Conservation (phyloP, 1,284 basidiomycete species). For the Somion occarium region DNA sequence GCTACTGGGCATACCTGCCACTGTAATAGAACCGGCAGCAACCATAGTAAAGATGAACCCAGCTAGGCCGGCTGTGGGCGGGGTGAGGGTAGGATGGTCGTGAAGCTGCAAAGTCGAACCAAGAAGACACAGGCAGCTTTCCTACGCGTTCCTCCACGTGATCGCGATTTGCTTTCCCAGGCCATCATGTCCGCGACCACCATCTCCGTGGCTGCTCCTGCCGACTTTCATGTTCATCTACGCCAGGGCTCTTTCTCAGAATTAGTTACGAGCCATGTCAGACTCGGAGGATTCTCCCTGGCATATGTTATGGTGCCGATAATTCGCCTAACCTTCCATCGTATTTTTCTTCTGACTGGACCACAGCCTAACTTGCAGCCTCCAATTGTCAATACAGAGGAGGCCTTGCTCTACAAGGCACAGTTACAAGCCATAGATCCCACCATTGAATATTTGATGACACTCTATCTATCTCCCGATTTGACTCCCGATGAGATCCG, state of each 20-base stretch:
- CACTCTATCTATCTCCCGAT: slow-evolving; percentile 88
- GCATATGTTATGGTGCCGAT: slow-evolving; percentile 92
- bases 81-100: not conserved
- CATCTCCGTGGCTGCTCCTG: slow-evolving; percentile 64
- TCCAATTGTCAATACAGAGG: slow-evolving; percentile 83
- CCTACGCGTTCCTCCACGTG: slow-evolving; percentile 3
- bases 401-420: slow-evolving; percentile 79
- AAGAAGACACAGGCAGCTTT: not conserved
- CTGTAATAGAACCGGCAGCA: slow-evolving; percentile 80
- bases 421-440: slow-evolving; percentile 77
- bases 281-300: slow-evolving; percentile 82
- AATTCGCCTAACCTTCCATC: not conserved
- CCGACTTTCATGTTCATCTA: slow-evolving; percentile 97
- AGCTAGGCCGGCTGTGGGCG: not conserved
- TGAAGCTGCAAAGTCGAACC: slow-evolving; percentile 2
- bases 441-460: slow-evolving; percentile 87
- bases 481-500: slow-evolving; percentile 90
- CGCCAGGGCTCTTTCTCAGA: slow-evolving; percentile 82
- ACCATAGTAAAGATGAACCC: slow-evolving; percentile 48
- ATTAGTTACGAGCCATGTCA: slow-evolving; percentile 90
- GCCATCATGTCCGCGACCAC: slow-evolving; percentile 18
- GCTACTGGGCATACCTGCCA: slow-evolving; percentile 61
- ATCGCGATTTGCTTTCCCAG: slow-evolving; percentile 1
- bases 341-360: slow-evolving; percentile 2
- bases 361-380: slow-evolving; percentile 90